phyloP scores from a whole-genome alignment of 805 yeast genomes.

The Candida khao-thaluensis region DNA sequence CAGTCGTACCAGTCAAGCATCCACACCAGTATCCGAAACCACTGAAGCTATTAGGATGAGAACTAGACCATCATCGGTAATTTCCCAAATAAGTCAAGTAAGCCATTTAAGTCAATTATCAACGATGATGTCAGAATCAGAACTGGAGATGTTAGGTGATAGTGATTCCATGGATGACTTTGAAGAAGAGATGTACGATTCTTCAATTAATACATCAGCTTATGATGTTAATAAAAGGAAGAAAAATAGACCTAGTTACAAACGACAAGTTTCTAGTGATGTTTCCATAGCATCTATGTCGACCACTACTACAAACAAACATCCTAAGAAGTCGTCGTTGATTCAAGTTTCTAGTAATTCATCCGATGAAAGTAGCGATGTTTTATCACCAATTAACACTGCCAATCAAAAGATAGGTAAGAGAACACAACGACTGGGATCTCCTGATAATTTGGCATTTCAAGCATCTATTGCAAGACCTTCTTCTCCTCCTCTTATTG shows the following conservation, averaged over 20 bases:
- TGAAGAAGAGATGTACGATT: conserved; percentile 38
- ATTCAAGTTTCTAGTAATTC: conserved; percentile 38
- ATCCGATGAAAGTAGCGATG: conserved; percentile 32
- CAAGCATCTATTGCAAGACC: conserved; percentile 8
- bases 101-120: conserved; percentile 43
- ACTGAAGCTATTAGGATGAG: conserved; percentile 11
- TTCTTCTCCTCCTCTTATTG: conserved; percentile 13
- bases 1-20: not conserved
- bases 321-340: conserved; percentile 26
- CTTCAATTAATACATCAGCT: conserved; percentile 34
- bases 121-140: conserved; percentile 43
- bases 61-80: conserved; percentile 40
- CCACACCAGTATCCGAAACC: not conserved
- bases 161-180: conserved; percentile 35
- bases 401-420: not conserved
- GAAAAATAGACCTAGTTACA: conserved; percentile 29
- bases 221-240: conserved; percentile 9
- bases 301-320: conserved; percentile 20
- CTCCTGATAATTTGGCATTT: conserved; percentile 9
- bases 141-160: conserved; percentile 38
- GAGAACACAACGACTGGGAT: conserved; percentile 5
- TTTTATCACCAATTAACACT: conserved; percentile 5
- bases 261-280: conserved; percentile 36
- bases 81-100: conserved; percentile 39
- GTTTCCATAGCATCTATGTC: conserved; percentile 34